Evolutionary conservation across 768 basidiomycete genomes (phyloP).

Genomic region (Pleurotus djamor): DNA sequence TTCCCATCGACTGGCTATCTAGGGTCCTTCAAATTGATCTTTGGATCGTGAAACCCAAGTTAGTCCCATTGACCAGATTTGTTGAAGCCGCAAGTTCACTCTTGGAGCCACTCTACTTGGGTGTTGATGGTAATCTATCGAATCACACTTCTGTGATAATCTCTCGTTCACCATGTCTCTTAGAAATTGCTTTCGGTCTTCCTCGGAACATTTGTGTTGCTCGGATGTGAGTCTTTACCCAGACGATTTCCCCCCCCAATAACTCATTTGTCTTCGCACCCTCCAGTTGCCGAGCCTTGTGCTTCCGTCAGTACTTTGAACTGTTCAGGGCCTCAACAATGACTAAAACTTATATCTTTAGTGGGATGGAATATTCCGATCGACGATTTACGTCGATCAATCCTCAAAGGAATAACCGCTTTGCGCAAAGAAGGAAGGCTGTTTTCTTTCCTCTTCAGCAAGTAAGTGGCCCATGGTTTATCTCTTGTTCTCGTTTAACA

Average conservation of each 20-base stretch:
- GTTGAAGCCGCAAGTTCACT: slow-evolving; percentile 17
- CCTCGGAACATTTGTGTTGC: slow-evolving; percentile 36
- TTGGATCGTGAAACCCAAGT: slow-evolving; percentile 9
- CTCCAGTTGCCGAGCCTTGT: slow-evolving; percentile 43
- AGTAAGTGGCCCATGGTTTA: slow-evolving; percentile 6
- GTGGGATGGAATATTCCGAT: slow-evolving; percentile 30
- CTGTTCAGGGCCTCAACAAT: neutral
- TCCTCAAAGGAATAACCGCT: slow-evolving; percentile 16
- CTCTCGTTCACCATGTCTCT: slow-evolving; percentile 11
- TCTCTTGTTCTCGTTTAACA: neutral
- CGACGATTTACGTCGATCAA: slow-evolving; percentile 9
- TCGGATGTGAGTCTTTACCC: slow-evolving; percentile 49
- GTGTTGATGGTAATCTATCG: slow-evolving; percentile 15
- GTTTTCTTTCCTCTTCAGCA: slow-evolving; percentile 11
- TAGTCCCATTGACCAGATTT: slow-evolving; percentile 8
- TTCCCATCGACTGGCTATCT: slow-evolving; percentile 55
- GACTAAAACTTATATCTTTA: slow-evolving; percentile 7
- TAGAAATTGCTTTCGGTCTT: neutral
- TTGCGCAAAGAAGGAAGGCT: slow-evolving; percentile 11
- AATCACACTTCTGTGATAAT: slow-evolving; percentile 13
- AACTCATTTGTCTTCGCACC: neutral
- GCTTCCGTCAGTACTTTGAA: slow-evolving; percentile 36
- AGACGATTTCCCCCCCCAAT: too few relatives aligned
- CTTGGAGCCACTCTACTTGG: slow-evolving; percentile 24
- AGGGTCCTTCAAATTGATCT: slow-evolving; percentile 13